phyloP scores from a whole-genome alignment of 192 early-diverging fungal species.

The Glomus cerebriforme region DNA sequence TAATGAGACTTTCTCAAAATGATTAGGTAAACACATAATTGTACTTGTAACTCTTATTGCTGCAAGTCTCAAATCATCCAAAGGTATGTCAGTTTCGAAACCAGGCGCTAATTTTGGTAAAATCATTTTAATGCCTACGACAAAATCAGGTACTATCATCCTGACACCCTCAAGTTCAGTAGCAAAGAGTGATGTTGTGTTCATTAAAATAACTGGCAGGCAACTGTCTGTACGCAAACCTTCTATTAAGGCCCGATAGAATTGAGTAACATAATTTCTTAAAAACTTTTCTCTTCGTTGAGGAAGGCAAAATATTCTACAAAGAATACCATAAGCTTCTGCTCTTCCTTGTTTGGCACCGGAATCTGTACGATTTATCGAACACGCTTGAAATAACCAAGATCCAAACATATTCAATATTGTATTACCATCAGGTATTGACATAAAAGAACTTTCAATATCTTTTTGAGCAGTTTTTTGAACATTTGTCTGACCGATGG shows the following conservation, averaged over 20 bases:
- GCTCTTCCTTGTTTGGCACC: conserved; percentile 57
- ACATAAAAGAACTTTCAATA: not conserved
- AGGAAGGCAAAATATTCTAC: conserved; percentile 73
- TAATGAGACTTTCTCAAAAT: conserved; percentile 64
- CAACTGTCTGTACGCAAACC: conserved; percentile 62
- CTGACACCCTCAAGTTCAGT: conserved; percentile 70
- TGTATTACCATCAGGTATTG: conserved; percentile 70
- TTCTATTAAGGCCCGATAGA: conserved; percentile 66
- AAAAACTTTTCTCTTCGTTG: conserved; percentile 61
- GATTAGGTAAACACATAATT: conserved; percentile 70
- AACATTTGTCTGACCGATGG: conserved; percentile 30
- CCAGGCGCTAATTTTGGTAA: conserved; percentile 50
- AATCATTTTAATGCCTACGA: conserved; percentile 65
- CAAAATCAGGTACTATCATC: conserved; percentile 73
- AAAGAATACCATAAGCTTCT: conserved; percentile 71
- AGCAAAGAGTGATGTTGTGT: conserved; percentile 62
- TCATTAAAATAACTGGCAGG: conserved; percentile 70
- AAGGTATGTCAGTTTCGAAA: conserved; percentile 39
- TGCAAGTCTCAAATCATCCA: conserved; percentile 70
- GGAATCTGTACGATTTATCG: conserved; percentile 36
- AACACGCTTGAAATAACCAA: conserved; percentile 75
- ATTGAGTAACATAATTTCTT: conserved; percentile 68
- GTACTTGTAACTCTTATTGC: conserved; percentile 63
- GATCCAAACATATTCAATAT: conserved; percentile 81
- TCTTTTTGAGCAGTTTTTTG: conserved; percentile 2